Percentiles rank a stretch among this genome's conserved stretches.
phyloP scores from a whole-genome alignment of 768 basidiomycete genomes.

The Hysterangium stoloniferum region DNA sequence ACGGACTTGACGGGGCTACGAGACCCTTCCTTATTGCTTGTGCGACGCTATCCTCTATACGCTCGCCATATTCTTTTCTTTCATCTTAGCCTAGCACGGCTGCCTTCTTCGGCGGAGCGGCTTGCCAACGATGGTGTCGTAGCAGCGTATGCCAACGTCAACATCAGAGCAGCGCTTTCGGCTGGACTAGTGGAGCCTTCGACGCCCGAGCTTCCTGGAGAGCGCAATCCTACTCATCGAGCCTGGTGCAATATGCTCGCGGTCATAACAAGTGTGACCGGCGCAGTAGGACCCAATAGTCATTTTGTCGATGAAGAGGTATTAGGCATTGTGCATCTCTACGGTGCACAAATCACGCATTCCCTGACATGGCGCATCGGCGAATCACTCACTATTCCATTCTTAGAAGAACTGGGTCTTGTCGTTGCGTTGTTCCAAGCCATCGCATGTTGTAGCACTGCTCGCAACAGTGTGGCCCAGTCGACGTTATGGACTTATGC shows the following conservation, averaged over 20 bases:
- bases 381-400: conserved; percentile 64
- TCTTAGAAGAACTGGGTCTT: conserved; percentile 79
- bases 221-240: conserved; percentile 71
- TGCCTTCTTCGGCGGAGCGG: conserved; percentile 72
- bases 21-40: conserved; percentile 53
- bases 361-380: conserved; percentile 79
- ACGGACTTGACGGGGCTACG: conserved; percentile 65
- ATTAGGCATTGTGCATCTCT: conserved; percentile 78
- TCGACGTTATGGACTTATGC: conserved; percentile 66
- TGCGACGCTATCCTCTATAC: conserved; percentile 61
- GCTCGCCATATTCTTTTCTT: conserved; percentile 75
- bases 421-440: conserved; percentile 72
- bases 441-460: conserved; percentile 50
- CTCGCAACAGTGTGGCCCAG: conserved; percentile 42
- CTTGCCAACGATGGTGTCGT: conserved; percentile 80
- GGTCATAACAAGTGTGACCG: conserved; percentile 66
- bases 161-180: conserved; percentile 68
- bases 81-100: conserved; percentile 76
- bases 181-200: conserved; percentile 61
- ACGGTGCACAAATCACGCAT: conserved; percentile 69
- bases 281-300: conserved; percentile 52
- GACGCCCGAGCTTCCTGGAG: conserved; percentile 62
- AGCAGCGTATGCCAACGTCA: conserved; percentile 76
- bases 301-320: conserved; percentile 82
- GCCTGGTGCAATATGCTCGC: conserved; percentile 82